phyloP scores from a whole-genome alignment of 129 eudicot species.

The Pulicaria dysenterica region DNA sequence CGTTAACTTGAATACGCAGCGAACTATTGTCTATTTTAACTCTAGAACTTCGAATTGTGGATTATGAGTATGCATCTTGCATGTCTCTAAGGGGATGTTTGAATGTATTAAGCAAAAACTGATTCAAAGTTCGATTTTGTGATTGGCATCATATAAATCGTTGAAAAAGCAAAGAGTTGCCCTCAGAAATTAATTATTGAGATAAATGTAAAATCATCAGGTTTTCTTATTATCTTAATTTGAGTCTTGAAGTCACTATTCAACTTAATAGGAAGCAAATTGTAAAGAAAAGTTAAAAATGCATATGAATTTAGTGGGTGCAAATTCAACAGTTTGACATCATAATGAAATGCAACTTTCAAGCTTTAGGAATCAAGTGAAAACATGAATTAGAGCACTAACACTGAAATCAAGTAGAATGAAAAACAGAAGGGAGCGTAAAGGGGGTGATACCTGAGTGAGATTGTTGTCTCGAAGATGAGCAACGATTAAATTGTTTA shows the following conservation, averaged over 20 bases:
- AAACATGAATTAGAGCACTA: neutral
- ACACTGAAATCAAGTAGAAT: neutral
- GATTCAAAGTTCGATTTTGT: neutral
- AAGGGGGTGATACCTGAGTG: conserved; percentile 50
- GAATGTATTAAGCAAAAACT: neutral
- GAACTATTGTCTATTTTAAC: too few species aligned
- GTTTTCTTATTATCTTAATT: too few species aligned
- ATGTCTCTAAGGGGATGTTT: too few species aligned
- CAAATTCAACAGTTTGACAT: neutral
- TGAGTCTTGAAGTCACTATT: too few species aligned
- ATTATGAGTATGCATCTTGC: too few species aligned
- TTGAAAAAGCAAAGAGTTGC: neutral
- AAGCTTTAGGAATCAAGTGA: neutral
- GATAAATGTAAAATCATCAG: too few species aligned
- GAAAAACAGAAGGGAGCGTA: neutral
- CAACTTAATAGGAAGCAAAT: neutral
- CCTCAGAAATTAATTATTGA: too few species aligned
- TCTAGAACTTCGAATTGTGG: too few species aligned
- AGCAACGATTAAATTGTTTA: conserved; percentile 73
- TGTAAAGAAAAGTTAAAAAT: neutral
- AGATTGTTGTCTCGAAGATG: conserved; percentile 84
- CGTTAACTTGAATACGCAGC: too few species aligned
- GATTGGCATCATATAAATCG: neutral
- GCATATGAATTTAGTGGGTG: neutral
- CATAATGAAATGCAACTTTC: conserved; percentile 6